Evolutionary conservation across 2,329 filamentous ascomycete genomes (phyloP), one percentile per base, ranked within the genome.

Genomic region (Apiospora kogelbergensis): DNA sequence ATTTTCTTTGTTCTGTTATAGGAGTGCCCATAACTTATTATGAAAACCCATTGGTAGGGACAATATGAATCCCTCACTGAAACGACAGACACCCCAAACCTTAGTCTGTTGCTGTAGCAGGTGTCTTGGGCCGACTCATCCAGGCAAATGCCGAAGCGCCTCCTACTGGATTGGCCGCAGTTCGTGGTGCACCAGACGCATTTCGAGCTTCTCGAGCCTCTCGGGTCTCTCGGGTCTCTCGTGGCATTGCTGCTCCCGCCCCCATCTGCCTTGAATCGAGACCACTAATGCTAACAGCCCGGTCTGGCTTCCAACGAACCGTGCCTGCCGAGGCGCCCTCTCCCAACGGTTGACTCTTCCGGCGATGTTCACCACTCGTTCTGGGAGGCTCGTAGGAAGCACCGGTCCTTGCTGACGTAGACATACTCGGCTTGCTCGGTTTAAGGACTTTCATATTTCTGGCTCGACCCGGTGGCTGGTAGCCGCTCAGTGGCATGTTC

Each of bases 101-200:
- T 66, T 48, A 66, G 10, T 66, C 65, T n/a, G 44, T 46, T 24
- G 44, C 65, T 44, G 65, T 24, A 10, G 65, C 42, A n/a, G 65
- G 44, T 24, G 65, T 66, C 44, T 46, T 37, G 42, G 65, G 33
- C 30, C 33, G 81, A 64, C 92, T 95, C 84, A 98, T 91, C 95
- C 95, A 98, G 15, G 93, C 91, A 82, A 98, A 98, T 2, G 95
- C 95, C 69, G 93, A 96, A 17, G 93, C 95, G n/a, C 93, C 93
- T 10, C 95, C 95, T 22, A 97, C 88, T 0, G 96, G 95, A 76
- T 98, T 98, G 41, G 89, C 85, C 7, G 89, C 86, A 68, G 77
- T 78, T 67, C 89, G 87, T 20, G 88, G 82, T n/a, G 83, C 77
- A 22, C 80, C 75, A 53, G 82, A 78, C 45, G 78, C 76, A 67